Base-by-base conservation (phyloP, 1,284 basidiomycete species). In the Boletus calvinii region DNA sequence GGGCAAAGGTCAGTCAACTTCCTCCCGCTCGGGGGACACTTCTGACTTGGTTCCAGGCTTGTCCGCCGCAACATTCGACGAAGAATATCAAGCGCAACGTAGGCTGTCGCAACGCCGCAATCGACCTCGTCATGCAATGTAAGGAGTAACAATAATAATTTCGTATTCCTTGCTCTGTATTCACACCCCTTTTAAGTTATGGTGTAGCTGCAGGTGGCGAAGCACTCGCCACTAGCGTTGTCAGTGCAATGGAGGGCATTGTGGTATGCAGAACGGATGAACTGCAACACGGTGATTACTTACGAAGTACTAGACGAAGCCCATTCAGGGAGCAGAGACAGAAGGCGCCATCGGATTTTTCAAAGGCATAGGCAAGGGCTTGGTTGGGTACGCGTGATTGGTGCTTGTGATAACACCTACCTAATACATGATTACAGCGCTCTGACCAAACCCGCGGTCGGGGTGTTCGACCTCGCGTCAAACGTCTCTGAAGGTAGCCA, bases 261-360 rank as follows among this genome's bases (percentile, higher is more conserved):
- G 81, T 98, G 57, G 92, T 97, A 65, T 66, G 86, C 64, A 42
- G 29, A 42, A 50, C 8, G 6, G 17, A 29, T 49, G 18, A 12
- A 15, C n/a, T 40, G 26, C 26, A 43, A 11, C 8, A 17, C 24
- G 18, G 6, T 31, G 41, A 46, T 34, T 44, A 7, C 49, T 50
- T 37, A 59, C 29, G 15, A 39, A 46, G 15, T 47, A 37, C 46
- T 62, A 91, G 86, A 85, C 92, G 72, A 96, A 98, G 66, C 97
- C 97, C 0, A 84, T 99, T 42, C 95, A 99, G 71, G 97, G 97
- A 5, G 97, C 97, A 1, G 96, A 99, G 68, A 81, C 85, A 13
- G 94, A 90, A 62, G 97, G 97, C 6, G 94, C 97, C 0, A 77
- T 92, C 32, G 97, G 97, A 5, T 99, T 99, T 74, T 93, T 98